Base-by-base conservation (phyloP, 768 basidiomycete genomes). In the Boletus rex-veris region DNA sequence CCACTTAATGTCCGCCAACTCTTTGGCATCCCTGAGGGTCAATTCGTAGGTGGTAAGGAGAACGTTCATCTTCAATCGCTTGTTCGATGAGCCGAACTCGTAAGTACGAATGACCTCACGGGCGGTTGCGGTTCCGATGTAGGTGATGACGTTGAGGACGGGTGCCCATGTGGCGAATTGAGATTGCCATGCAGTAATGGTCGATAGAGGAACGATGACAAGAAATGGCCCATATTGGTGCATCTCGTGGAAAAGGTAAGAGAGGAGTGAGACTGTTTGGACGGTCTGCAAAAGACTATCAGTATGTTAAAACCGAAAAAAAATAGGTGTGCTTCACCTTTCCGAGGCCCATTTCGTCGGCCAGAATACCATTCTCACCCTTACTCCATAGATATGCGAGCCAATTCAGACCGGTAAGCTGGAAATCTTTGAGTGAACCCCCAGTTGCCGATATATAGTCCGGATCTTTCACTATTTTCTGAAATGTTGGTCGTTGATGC, bases 341-440 rank as follows among this genome's bases (percentile, higher is more conserved):
- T 50, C 97, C 97, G 24, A 99, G 87, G 69, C 97, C 97, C 97
- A 98, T 99, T 80, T 99, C 97, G 65, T 99, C 97, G 1, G 97
- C 97, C 35, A 99, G 75, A 54, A 99, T 97, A 18, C 97, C 97
- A 67, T 98, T 98, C 63, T 96, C 89, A 9, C 91, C 91, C 61
- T 92, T 85, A 59, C 82, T 85, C 97, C 97, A 98, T 15, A 95
- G 76, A 71, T 96, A 98, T 5, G 92, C 88, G n/a, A 99, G 79
- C 97, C 97, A 99, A 67, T 99, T 99, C 58, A 99, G 78, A 21
- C 97, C 97, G 3, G 93, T 97, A 38, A 98, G 78, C 75, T 99
- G 97, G 76, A 99, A 99, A 64, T 98, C 97, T 73, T 99, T 99
- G 56, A 98, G 78, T 58, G 85, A 72, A 7, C 93, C 93, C 30